Evolutionary conservation across 352 stramenopile species (phyloP).

Genomic region (Nothophytophthora sp.): DNA sequence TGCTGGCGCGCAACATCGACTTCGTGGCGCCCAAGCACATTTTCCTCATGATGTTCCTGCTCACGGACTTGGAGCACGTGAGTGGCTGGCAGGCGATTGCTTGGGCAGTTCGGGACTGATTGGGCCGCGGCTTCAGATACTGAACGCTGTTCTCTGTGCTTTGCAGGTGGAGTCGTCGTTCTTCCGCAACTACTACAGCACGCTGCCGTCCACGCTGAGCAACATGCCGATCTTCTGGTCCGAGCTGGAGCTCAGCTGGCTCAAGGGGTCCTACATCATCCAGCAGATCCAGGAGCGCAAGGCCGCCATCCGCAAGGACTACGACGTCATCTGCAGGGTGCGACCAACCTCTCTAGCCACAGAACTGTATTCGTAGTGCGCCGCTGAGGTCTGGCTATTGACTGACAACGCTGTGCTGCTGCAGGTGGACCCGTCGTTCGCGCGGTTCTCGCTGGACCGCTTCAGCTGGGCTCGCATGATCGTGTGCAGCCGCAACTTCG

Average conservation of each 20-base stretch:
- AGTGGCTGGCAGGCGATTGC: constrained; percentile 7
- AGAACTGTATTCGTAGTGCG: not conserved
- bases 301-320: constrained; percentile 97
- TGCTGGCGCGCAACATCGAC: constrained; percentile 93
- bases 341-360: not conserved
- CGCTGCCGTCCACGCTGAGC: constrained; percentile 92
- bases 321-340: constrained; percentile 93
- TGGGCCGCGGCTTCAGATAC: too few species aligned
- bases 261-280: constrained; percentile 92
- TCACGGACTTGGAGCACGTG: constrained; percentile 95
- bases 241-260: constrained; percentile 91
- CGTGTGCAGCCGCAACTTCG: constrained; percentile 99
- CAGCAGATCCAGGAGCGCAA: constrained; percentile 96
- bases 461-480: constrained; percentile 99
- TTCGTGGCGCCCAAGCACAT: constrained; percentile 99
- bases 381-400: not conserved
- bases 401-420: not conserved
- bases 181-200: constrained; percentile 97
- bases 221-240: constrained; percentile 99
- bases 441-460: constrained; percentile 93
- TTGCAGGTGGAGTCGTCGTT: constrained; percentile 73
- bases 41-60: constrained; percentile 99
- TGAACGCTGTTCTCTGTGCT: not conserved
- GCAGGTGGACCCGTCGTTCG: constrained; percentile 89
- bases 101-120: too few species aligned